Evolutionary conservation across 371 early-diverging fungal genomes (phyloP), one percentile per base, ranked within the genome.

Genomic region (Apophysomyces ossiformis): DNA sequence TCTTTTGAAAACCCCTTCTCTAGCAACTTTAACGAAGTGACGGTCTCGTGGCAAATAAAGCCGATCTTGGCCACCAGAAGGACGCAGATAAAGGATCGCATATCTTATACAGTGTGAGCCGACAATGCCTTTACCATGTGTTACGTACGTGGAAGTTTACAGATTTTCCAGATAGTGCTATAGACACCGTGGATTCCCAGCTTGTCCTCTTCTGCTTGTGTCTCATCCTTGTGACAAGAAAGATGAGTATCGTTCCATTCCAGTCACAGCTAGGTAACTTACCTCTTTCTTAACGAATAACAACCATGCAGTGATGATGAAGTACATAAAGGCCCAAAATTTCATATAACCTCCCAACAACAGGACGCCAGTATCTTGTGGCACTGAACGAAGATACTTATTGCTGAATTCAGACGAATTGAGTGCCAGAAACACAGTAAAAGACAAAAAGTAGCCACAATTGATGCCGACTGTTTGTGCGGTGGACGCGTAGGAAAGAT

Each of bases 381-480:
- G 93, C 7, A 70, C 73, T 0, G 87, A 77, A 39, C 94, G 85
- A 6, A 98, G 74, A 73, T 96, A 98, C 77, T 91, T 94, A 86
- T 96, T 96, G 76, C 95, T 90, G 76, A 98, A 96, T 68, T 98
- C 98, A 5, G 89, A 70, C 13, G 95, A 94, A 81, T 96, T 97
- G 54, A 99, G 87, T 0, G 97, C 96, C 73, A 99, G 76, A 71
- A 99, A 96, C 11, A 97, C 93, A 1, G 98, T 99, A 76, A 97
- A 99, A 12, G 95, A 95, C 54, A 97, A 59, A 59, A 99, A 99
- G 71, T 94, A 97, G 38, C 99, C 96, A 36, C 90, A 89, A 76
- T 96, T 99, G 57, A 99, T 83, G 6, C 98, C 99, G 58, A 99
- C 92, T 1, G 99, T 98, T 74, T 99, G 98, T 11, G 95, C 96